Base-by-base conservation (phyloP, 768 basidiomycete species). In the Clitopilus passeckerianus region DNA sequence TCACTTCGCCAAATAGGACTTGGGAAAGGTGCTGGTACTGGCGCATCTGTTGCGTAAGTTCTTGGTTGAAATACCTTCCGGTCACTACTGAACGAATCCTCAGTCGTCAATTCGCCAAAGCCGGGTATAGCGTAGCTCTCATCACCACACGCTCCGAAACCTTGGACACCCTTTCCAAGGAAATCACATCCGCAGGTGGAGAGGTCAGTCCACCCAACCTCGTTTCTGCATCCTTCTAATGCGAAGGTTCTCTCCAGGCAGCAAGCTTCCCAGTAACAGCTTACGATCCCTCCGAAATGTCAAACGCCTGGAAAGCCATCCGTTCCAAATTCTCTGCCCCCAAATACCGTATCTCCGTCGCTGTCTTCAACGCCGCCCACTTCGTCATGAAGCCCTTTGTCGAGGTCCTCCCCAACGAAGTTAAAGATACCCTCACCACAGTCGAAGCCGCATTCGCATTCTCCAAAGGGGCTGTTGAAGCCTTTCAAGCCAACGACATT, bases 311-410 rank as follows among this genome's bases (percentile, higher is more conserved):
- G 72, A 60, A 65, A 2, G 67, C 74, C 15, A 75, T 87, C 64
- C 80, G 79, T 35, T 54, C 68, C 14, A 74, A 63, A 6, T 87
- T 78, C 64, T 73, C 80, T 0, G 74, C 75, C 53, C 79, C 84
- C 1, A 68, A 77, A 30, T 80, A 78, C 60, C 74, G 74, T 27
- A 77, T 90, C 44, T 82, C 82, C 12, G 85, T 77, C 2, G 87
- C 87, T 0, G 64, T 91, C 10, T 91, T 82, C 73, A 91, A 91
- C 65, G 80, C 76, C 1, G 86, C 75, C 0, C 68, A 79, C 35
- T 79, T 78, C 2, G 70, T 84, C 12, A 89, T 82, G 80, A 89
- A 87, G 70, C 78, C 80, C 1, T 91, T 90, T 77, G 71, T 90
- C 23, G 78, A 87, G 10, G 66, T 87, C 23, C 85, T 82, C 0